A percentile compares a stretch with the other conserved stretches of the same genome.
phyloP scores from a whole-genome alignment of 495 filamentous ascomycete species.

The Apiosordaria backusii region DNA sequence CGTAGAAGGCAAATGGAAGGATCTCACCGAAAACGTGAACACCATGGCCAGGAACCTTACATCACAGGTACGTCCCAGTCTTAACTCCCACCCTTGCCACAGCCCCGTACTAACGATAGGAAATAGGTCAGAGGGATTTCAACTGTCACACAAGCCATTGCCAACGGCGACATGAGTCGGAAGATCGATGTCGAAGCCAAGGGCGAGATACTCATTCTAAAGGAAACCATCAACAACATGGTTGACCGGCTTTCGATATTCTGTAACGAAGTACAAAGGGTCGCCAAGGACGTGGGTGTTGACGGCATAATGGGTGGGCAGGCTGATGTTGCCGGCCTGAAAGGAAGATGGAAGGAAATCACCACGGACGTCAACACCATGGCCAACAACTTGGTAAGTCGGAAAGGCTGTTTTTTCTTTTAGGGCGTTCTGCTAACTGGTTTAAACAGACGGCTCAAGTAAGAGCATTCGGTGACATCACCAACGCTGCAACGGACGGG shows the following conservation, averaged over 20 bases:
- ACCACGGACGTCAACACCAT: slow-evolving; percentile 98
- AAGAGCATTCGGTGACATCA: slow-evolving; percentile 95
- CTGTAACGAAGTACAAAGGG: slow-evolving; percentile 93
- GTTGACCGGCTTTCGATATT: slow-evolving; percentile 93
- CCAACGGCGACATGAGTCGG: slow-evolving; percentile 86
- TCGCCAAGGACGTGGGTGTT: slow-evolving; percentile 95
- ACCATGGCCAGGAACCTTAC: slow-evolving; percentile 96
- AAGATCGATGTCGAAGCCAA: slow-evolving; percentile 95
- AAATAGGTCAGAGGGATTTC: slow-evolving; percentile 82
- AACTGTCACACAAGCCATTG: slow-evolving; percentile 95
- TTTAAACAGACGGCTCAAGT: slow-evolving; percentile 77
- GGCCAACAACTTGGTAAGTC: slow-evolving; percentile 78
- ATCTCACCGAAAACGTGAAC: slow-evolving; percentile 93
- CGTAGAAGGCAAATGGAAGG: slow-evolving; percentile 99
- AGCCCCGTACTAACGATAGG: not conserved
- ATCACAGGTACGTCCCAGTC: slow-evolving; percentile 53
- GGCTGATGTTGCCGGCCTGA: slow-evolving; percentile 89
- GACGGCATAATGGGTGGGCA: slow-evolving; percentile 99
- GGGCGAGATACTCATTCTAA: slow-evolving; percentile 89
- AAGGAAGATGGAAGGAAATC: slow-evolving; percentile 97
- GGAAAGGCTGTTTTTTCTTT: not conserved
- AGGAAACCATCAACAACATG: slow-evolving; percentile 99
- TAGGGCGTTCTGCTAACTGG: slow-evolving; percentile 13
- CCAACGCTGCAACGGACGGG: slow-evolving; percentile 91
- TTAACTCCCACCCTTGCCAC: not conserved